These are phyloP conservation scores for Chaetomiaceae sp. DNA, from an alignment of 2,329 filamentous ascomycete genomes.

Conservation along the genomic window DNA sequence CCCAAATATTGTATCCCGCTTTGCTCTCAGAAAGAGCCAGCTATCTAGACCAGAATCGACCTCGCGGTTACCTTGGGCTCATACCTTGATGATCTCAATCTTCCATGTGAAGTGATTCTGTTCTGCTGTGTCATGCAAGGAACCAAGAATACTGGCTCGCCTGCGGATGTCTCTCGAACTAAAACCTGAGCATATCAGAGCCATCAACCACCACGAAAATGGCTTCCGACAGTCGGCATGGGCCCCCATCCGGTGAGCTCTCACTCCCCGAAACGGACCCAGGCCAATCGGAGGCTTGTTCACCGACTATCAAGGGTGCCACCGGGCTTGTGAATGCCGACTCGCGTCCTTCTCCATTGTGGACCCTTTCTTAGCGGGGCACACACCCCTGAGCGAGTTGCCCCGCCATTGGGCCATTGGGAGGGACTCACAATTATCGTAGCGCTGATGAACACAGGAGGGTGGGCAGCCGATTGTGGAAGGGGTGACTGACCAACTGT, in stretches of 20 bases:
- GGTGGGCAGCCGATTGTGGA: neutral
- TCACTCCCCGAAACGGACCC: neutral
- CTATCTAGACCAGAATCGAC: conserved; percentile 21
- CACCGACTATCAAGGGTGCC: neutral
- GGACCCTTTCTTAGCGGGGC: neutral
- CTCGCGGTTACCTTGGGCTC: conserved; percentile 15
- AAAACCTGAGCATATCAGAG: too few species aligned
- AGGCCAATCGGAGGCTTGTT: neutral
- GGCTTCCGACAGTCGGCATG: neutral
- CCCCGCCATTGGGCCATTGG: neutral
- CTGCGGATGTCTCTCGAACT: too few species aligned
- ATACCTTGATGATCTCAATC: neutral
- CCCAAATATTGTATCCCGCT: conserved; percentile 4
- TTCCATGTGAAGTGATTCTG: neutral
- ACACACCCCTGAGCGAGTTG: neutral
- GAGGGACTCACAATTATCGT: neutral
- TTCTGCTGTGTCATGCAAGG: too few species aligned
- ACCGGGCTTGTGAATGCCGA: too few species aligned
- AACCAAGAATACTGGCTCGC: too few species aligned
- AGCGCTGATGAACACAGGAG: too few species aligned
- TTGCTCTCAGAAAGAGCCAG: neutral
- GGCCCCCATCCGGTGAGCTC: neutral
- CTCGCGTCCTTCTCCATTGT: neutral
- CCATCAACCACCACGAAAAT: too few species aligned
- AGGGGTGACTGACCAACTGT: too few species aligned